Conservation (phyloP, 345 rosid genomes). For the Firmiana major region DNA sequence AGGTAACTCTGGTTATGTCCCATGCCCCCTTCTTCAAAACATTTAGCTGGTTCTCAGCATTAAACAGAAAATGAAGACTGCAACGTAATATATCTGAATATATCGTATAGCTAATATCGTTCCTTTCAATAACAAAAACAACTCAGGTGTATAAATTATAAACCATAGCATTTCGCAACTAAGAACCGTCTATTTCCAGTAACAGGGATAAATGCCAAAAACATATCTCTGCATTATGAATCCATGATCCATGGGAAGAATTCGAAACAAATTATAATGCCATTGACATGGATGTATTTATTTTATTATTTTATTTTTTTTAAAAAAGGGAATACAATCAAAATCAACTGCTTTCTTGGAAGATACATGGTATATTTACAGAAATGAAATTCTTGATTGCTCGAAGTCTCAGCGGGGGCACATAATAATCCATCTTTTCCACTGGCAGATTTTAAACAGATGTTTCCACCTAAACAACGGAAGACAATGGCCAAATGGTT, state of each 20-base stretch:
- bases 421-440: slow-evolving; percentile 92
- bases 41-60: background rate
- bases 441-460: slow-evolving; percentile 83
- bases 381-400: background rate
- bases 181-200: background rate
- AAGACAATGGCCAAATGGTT: background rate
- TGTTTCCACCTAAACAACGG: slow-evolving; percentile 54
- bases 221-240: background rate
- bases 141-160: background rate
- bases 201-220: background rate
- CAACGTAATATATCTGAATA: background rate
- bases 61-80: background rate
- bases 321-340: background rate
- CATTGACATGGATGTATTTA: background rate
- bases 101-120: too few species aligned
- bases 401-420: slow-evolving; percentile 52
- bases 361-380: slow-evolving; percentile 20
- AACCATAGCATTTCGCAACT: background rate
- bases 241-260: background rate
- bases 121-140: background rate
- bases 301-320: too few species aligned
- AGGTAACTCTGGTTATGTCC: background rate
- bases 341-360: background rate
- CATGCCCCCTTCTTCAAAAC: background rate
- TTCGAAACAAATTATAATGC: background rate